A percentile compares a stretch with the other conserved stretches of the same genome.
phyloP scores from a whole-genome alignment of 176 grass and related monocot species.

The Avena atlantica region DNA sequence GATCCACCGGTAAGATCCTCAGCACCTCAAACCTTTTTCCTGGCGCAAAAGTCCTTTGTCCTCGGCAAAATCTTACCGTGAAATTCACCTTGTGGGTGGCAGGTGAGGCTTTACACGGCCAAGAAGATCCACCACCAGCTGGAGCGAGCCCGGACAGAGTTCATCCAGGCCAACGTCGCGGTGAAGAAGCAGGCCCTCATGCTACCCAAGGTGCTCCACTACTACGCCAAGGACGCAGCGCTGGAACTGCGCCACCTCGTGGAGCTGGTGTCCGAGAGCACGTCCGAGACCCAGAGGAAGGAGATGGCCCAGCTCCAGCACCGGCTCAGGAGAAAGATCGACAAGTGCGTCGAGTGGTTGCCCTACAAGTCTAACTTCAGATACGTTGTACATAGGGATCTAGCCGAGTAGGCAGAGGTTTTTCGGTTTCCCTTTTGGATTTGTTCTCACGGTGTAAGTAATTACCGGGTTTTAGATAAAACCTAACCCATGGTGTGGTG shows the following conservation, averaged over 20 bases:
- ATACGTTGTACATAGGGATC: constrained; percentile 90
- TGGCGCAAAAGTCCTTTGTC: background rate
- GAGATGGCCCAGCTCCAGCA: constrained; percentile 49
- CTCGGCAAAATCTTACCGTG: background rate
- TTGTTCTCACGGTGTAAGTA: constrained; percentile 30
- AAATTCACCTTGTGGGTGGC: constrained; percentile 46
- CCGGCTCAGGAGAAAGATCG: constrained; percentile 54
- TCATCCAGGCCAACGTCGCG: constrained; percentile 65
- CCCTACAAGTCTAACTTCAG: constrained; percentile 90
- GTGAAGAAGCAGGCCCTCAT: constrained; percentile 72
- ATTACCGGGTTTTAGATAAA: constrained; percentile 15
- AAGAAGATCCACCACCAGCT: constrained; percentile 78
- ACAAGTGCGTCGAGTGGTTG: constrained; percentile 84
- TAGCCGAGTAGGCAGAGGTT: constrained; percentile 43
- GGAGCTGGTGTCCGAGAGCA: constrained; percentile 76
- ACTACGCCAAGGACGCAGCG: constrained; percentile 75
- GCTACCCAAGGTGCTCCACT: constrained; percentile 88
- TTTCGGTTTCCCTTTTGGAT: background rate
- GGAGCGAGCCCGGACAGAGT: constrained; percentile 67
- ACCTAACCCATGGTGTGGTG: constrained; percentile 25
- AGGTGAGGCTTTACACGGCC: constrained; percentile 77
- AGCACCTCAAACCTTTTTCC: background rate
- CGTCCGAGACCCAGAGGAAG: constrained; percentile 57
- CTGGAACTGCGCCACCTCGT: constrained; percentile 73
- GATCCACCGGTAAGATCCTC: constrained; percentile 78